Conservation (phyloP, 306 rosid species). For the Pterocarpus macrocarpus region DNA sequence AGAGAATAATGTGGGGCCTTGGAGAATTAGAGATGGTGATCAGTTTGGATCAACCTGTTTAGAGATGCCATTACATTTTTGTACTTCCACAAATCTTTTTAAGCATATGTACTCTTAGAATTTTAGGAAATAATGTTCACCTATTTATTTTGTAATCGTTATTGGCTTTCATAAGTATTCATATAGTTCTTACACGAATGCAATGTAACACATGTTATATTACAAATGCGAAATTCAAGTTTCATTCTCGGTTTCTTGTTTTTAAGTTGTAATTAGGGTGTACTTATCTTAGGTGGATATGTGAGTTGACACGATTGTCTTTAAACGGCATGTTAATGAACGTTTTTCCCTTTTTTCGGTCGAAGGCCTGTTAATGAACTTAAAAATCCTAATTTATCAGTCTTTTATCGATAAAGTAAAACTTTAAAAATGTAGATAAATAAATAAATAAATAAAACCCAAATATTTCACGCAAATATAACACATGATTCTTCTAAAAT, state of each 20-base stretch:
- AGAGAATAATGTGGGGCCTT: not conserved
- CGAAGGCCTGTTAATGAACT: not conserved
- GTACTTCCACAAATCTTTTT: not conserved
- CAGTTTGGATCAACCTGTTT: not conserved
- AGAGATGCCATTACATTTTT: slow-evolving; percentile 11
- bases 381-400: not conserved
- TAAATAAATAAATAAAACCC: not conserved
- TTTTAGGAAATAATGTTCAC: not conserved
- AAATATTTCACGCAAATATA: not conserved
- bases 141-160: not conserved
- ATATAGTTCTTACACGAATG: not conserved
- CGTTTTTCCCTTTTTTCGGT: too few species aligned
- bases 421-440: not conserved
- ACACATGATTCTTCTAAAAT: too few species aligned
- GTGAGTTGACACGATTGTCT: not conserved
- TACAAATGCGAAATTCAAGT: not conserved
- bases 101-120: too few species aligned
- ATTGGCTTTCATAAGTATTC: not conserved
- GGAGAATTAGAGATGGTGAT: not conserved
- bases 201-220: not conserved
- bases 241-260: not conserved
- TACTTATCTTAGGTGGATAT: not conserved
- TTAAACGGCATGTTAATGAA: not conserved
- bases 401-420: not conserved
- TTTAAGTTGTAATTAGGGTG: not conserved